Evolutionary conservation across 441 rosid genomes (phyloP).

Genomic region (Pelargonium cotyledonis): DNA sequence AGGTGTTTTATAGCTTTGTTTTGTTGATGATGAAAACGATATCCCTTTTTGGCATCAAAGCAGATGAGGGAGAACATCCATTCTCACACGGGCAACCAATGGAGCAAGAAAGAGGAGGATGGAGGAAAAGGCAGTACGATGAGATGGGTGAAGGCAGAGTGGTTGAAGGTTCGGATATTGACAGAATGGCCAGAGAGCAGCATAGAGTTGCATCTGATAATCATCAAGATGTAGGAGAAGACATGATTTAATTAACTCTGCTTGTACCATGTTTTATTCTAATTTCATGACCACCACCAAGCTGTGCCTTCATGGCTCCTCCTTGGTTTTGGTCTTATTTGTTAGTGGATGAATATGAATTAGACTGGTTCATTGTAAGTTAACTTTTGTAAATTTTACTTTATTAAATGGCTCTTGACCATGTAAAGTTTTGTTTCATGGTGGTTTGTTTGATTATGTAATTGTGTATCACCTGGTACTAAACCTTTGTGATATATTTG

Average conservation of each 20-base stretch:
- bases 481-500: no score
- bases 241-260: neutral
- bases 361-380: slow-evolving; percentile 20
- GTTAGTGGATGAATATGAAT: slow-evolving; percentile 6
- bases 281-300: slow-evolving; percentile 17
- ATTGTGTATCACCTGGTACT: no score
- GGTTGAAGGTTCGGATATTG: slow-evolving; percentile 30
- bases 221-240: slow-evolving; percentile 12
- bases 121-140: slow-evolving; percentile 32
- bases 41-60: slow-evolving; percentile 27
- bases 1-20: neutral
- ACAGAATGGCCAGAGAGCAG: slow-evolving; percentile 22
- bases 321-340: neutral
- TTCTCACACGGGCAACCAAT: slow-evolving; percentile 28
- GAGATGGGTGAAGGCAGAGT: slow-evolving; percentile 32
- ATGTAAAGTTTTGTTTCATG: slow-evolving; percentile 10
- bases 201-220: slow-evolving; percentile 18
- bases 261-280: slow-evolving; percentile 19
- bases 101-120: slow-evolving; percentile 29
- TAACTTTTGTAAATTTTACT: slow-evolving; percentile 23
- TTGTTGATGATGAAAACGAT: slow-evolving; percentile 17
- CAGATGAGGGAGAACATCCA: slow-evolving; percentile 47
- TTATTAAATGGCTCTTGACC: neutral
- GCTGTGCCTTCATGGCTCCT: slow-evolving; percentile 3
- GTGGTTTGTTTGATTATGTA: neutral